Evolutionary conservation across 306 rosid species (phyloP).

Genomic region (Castanospermum australe): DNA sequence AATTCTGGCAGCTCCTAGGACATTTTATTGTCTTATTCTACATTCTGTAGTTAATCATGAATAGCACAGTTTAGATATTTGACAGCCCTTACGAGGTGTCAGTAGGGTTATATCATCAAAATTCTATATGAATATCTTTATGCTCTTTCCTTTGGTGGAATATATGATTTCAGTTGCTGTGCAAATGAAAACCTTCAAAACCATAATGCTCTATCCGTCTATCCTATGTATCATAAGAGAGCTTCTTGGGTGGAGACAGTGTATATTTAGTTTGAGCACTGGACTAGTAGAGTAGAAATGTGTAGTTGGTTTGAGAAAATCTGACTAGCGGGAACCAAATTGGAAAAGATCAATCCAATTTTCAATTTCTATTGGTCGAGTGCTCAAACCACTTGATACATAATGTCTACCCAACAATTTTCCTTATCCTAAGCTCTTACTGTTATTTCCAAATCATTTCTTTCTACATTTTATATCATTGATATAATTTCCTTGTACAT

Average conservation of each 20-base stretch:
- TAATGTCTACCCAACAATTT: background rate
- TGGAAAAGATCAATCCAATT: background rate
- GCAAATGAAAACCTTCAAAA: background rate
- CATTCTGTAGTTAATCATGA: background rate
- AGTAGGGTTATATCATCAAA: no score
- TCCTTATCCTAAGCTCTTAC: background rate
- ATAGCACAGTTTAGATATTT: background rate
- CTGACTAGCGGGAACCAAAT: background rate
- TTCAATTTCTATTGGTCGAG: background rate
- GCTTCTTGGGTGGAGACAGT: background rate
- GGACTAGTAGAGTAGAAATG: no score
- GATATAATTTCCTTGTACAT: background rate
- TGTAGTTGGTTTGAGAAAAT: background rate
- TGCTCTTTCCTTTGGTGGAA: background rate
- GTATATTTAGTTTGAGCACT: background rate
- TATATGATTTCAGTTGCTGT: conserved; percentile 1
- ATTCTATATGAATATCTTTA: background rate
- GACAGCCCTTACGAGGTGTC: background rate
- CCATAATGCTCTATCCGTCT: background rate
- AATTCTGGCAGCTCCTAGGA: background rate
- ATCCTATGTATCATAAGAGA: background rate
- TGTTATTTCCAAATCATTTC: background rate
- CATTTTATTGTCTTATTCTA: background rate
- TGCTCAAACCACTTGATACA: no score
- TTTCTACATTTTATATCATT: background rate